Conservation (phyloP, 2,329 filamentous ascomycete genomes). For the Colletotrichum aenigma region DNA sequence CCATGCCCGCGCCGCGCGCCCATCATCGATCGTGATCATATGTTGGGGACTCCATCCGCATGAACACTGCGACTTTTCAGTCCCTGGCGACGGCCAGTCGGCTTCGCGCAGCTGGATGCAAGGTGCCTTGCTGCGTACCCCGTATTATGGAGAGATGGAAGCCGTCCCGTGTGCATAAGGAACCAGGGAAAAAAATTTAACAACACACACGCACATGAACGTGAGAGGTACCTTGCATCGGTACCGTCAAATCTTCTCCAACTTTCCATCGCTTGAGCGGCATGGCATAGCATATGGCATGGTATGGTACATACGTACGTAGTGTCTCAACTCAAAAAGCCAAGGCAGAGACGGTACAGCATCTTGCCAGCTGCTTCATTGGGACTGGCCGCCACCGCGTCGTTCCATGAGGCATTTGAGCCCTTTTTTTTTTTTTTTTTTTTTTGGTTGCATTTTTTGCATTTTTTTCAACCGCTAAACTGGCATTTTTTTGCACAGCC, state of each 20-base stretch:
- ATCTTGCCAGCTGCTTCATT: constrained; percentile 4
- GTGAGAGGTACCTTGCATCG: not conserved
- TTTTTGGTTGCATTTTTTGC: not conserved
- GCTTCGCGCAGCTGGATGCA: constrained; percentile 5
- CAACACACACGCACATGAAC: not conserved
- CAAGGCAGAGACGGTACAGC: not conserved
- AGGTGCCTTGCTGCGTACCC: constrained; percentile 7
- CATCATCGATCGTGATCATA: not conserved
- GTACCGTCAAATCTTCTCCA: not conserved
- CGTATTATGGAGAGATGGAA: not conserved
- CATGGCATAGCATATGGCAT: not conserved
- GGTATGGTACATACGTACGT: not conserved
- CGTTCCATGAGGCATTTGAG: not conserved
- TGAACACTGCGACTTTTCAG: constrained; percentile 10
- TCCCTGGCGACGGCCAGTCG: not conserved
- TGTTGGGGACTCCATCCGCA: constrained; percentile 6
- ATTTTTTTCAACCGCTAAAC: not conserved
- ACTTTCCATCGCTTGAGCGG: not conserved
- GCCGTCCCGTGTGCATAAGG: not conserved
- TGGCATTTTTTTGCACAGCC: not conserved
- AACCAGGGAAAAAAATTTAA: not conserved
- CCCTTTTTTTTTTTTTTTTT: not conserved
- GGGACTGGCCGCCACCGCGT: not conserved
- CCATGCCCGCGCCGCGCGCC: not conserved
- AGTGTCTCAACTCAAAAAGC: not conserved